Percentiles rank a stretch among this genome's conserved stretches.
phyloP scores from a whole-genome alignment of 108 stramenopile genomes.

The Skeletonema potamos region DNA sequence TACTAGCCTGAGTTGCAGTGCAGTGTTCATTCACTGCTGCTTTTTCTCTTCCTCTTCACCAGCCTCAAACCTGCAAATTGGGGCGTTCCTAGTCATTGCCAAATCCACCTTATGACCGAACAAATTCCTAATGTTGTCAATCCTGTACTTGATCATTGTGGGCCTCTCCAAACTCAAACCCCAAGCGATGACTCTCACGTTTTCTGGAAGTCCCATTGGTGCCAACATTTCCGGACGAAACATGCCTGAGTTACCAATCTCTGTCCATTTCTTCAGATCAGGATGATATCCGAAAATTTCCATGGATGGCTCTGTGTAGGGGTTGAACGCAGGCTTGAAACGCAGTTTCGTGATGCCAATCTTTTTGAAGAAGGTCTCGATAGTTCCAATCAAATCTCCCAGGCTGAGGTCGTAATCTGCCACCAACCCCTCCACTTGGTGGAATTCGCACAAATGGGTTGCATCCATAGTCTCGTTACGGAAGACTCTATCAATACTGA shows the following conservation, averaged over 20 bases:
- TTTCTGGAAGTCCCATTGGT: constrained; percentile 99
- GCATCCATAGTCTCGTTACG: constrained; percentile 99
- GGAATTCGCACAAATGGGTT: constrained; percentile 99
- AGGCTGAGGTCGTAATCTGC: constrained; percentile 98
- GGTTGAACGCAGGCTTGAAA: constrained; percentile 99
- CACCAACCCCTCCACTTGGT: constrained; percentile 99
- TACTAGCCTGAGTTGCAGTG: no score
- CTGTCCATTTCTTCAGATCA: constrained; percentile 99
- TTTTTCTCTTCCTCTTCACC: constrained; percentile 21
- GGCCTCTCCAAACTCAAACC: constrained; percentile 98
- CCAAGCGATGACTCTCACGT: constrained; percentile 99
- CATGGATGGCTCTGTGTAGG: constrained; percentile 99
- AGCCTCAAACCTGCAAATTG: constrained; percentile 91
- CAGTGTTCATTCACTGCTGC: neutral
- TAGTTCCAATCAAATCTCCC: constrained; percentile 97
- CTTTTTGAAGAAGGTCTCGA: constrained; percentile 98
- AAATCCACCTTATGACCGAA: constrained; percentile 99
- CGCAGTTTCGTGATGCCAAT: constrained; percentile 98
- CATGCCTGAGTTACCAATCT: constrained; percentile 99
- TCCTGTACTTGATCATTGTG: constrained; percentile 99
- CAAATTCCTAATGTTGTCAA: constrained; percentile 98
- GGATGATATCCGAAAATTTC: constrained; percentile 99
- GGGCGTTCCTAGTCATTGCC: constrained; percentile 88
- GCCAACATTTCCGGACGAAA: constrained; percentile 99
- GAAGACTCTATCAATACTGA: constrained; percentile 99